Evolutionary conservation across 1,284 basidiomycete genomes (phyloP), one percentile per base, ranked within the genome.

Genomic region (Ustilago crameri): DNA sequence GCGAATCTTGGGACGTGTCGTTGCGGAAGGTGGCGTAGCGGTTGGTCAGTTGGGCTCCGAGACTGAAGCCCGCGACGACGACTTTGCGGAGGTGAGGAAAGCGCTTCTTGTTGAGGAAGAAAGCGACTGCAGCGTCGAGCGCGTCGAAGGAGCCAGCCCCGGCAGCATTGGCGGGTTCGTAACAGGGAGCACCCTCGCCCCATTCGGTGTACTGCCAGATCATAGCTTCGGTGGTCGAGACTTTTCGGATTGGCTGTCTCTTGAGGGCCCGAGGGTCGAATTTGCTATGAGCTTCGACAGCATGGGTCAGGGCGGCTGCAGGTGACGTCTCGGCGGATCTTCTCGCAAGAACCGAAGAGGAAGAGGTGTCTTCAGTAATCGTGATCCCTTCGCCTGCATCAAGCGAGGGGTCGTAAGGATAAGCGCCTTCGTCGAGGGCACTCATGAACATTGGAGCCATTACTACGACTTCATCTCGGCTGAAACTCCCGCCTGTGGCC

Each of bases 391-490:
- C 50, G 0, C 23, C 53, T 4, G 46, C 17, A 20, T 71, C 58
- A 15, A 55, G 37, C 9, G 24, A 26, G 3, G 55, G 26, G 41
- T 72, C 59, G 49, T 58, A 71, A 3, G 73, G 66, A 51, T 75
- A 82, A 2, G 80, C 80, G 1, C 75, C 76, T 5, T 57, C 41
- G 42, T 82, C 80, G 5, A 24, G 17, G 5, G 68, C 47, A 5
- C 51, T 68, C 57, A 79, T 75, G 38, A 81, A 80, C 65, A 76
- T 64, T 0, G 80, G 80, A 0, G 80, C 72, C 44, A 76, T 66
- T 14, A 80, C 62, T 5, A 80, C 60, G 41, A 81, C 74, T 40
- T 81, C 75, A 22, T 79, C 76, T 1, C 62, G 32, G 1, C 51
- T 49, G 23, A 80, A 74, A n/a, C 45, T 68, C 0, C 76, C 76